Evolutionary conservation across 768 basidiomycete species (phyloP).

Genomic region (Austroboletus festivus): DNA sequence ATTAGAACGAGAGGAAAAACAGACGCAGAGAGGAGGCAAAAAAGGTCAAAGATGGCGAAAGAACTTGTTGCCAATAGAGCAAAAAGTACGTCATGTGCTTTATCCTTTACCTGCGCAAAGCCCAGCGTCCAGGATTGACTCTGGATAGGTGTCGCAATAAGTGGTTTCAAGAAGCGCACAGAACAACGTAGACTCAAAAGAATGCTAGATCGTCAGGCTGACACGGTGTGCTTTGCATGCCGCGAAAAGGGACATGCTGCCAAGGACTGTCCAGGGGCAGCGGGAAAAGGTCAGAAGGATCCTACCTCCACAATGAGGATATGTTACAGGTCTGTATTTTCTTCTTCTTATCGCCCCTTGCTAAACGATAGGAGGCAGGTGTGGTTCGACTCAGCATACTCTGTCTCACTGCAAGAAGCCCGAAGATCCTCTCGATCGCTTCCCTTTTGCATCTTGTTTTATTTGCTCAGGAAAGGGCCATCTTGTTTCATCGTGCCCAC

Average conservation of each 20-base stretch:
- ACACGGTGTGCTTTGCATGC: constrained; percentile 84
- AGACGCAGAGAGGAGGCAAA: constrained; percentile 15
- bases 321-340: constrained; percentile 63
- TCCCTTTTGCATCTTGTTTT: constrained; percentile 91
- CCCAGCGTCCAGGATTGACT: constrained; percentile 9
- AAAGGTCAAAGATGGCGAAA: constrained; percentile 30
- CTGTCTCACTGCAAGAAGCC: constrained; percentile 75
- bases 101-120: background rate
- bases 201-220: constrained; percentile 49
- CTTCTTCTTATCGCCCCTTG: background rate
- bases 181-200: constrained; percentile 69
- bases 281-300: constrained; percentile 20
- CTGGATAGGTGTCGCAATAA: constrained; percentile 16
- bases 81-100: constrained; percentile 18
- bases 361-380: constrained; percentile 43
- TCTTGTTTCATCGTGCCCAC: constrained; percentile 77
- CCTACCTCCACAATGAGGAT: constrained; percentile 44
- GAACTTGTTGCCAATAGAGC: constrained; percentile 28
- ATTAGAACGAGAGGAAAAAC: constrained; percentile 16
- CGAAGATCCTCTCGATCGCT: constrained; percentile 56
- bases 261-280: constrained; percentile 65
- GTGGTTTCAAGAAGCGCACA: constrained; percentile 30
- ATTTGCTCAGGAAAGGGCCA: constrained; percentile 85
- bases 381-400: constrained; percentile 75
- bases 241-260: constrained; percentile 81